phyloP scores from a whole-genome alignment of 441 rosid genomes.

The Eutrema salsugineum region DNA sequence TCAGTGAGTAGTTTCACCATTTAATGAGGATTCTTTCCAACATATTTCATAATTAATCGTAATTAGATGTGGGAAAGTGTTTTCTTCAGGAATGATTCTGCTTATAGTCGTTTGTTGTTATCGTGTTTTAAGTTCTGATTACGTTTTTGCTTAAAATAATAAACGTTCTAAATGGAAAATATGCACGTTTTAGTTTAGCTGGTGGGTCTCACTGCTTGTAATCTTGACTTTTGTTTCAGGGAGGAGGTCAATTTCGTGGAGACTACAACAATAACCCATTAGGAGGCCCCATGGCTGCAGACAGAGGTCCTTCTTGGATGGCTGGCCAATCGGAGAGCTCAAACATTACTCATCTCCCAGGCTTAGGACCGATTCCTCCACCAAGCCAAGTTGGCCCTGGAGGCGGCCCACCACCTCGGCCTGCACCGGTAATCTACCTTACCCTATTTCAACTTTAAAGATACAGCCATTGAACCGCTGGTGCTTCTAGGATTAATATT shows the following conservation, averaged over 20 bases:
- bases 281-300: slow-evolving; percentile 59
- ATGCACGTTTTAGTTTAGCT: not conserved
- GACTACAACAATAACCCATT: slow-evolving; percentile 57
- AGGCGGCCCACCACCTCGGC: slow-evolving; percentile 57
- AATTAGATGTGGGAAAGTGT: not conserved
- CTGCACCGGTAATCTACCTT: slow-evolving; percentile 46
- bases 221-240: slow-evolving; percentile 37
- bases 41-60: not conserved
- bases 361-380: slow-evolving; percentile 44
- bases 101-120: not conserved
- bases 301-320: slow-evolving; percentile 82
- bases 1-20: not conserved
- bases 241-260: slow-evolving; percentile 61
- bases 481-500: not conserved
- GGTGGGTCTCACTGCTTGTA: slow-evolving; percentile 1
- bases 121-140: not conserved
- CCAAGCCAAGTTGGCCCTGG: slow-evolving; percentile 56
- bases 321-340: slow-evolving; percentile 57
- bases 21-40: not conserved
- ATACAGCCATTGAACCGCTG: not conserved
- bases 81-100: not conserved
- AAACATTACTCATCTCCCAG: slow-evolving; percentile 47
- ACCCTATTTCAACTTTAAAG: not conserved
- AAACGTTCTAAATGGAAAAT: not conserved
- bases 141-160: not conserved